These are phyloP conservation scores for Psidium guajava DNA, from an alignment of 345 rosid genomes.

Conservation along the genomic window DNA sequence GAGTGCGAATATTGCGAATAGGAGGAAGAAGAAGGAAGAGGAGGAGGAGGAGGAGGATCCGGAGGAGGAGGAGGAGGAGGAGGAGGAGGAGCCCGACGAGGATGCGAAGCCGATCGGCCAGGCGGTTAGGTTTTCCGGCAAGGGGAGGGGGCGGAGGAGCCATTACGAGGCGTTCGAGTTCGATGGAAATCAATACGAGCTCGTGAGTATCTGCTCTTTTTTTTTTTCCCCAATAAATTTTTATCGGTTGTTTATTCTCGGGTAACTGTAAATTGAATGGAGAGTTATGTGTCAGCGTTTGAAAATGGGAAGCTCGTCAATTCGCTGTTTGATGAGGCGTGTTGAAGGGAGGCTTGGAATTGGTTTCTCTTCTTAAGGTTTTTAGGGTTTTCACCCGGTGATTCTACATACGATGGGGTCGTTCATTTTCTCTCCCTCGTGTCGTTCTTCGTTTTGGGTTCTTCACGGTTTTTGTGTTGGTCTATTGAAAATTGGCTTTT, in stretches of 20 bases:
- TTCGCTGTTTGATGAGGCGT: not conserved
- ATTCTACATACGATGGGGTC: not conserved
- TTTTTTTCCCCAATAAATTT: too few species aligned
- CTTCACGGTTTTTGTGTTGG: not conserved
- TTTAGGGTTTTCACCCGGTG: not conserved
- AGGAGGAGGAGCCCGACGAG: conserved; percentile 51
- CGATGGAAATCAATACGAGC: conserved; percentile 62
- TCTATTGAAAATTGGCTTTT: not conserved
- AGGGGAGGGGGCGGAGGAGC: conserved; percentile 58
- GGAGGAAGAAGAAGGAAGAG: conserved; percentile 14
- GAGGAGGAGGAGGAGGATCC: conserved; percentile 9
- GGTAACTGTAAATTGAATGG: not conserved
- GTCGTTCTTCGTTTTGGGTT: not conserved
- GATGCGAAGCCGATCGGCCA: conserved; percentile 81
- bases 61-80: conserved; percentile 25
- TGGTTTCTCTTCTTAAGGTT: not conserved
- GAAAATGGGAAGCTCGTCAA: not conserved
- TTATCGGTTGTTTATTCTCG: conserved; percentile 1
- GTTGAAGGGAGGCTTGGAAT: not conserved
- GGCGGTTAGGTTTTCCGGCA: conserved; percentile 45
- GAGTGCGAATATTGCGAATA: conserved; percentile 42
- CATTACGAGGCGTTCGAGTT: conserved; percentile 63
- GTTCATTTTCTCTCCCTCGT: not conserved
- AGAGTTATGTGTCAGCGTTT: not conserved
- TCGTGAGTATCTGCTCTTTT: conserved; percentile 35